Conservation (phyloP, 805 yeast genomes). For the Saccharomycopsis guyanensis region DNA sequence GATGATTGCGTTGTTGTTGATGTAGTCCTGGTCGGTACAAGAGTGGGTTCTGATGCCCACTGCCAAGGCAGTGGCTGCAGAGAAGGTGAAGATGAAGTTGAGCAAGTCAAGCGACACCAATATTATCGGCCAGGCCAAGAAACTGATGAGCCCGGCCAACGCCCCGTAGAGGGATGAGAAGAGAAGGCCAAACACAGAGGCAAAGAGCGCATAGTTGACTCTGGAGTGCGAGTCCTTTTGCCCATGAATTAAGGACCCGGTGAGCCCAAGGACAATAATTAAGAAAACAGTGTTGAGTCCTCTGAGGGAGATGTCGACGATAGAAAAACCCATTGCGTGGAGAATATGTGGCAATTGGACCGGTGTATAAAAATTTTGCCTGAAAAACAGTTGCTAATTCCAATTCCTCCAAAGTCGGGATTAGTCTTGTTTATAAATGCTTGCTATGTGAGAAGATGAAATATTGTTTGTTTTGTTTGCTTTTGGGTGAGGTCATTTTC, state of each 20-base stretch:
- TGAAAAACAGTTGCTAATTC: background rate
- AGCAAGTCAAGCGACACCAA: constrained; percentile 73
- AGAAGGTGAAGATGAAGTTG: constrained; percentile 84
- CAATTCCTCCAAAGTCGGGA: background rate
- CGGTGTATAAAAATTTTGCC: background rate
- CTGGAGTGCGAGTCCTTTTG: constrained; percentile 54
- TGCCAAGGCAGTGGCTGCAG: constrained; percentile 93
- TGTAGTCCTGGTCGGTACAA: constrained; percentile 61
- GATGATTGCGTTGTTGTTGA: constrained; percentile 57
- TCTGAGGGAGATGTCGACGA: constrained; percentile 73
- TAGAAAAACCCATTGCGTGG: constrained; percentile 54
- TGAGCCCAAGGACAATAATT: constrained; percentile 74
- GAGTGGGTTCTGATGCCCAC: constrained; percentile 83
- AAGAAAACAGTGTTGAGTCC: constrained; percentile 65
- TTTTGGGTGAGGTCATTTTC: background rate
- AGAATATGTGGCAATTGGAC: too few relatives aligned
- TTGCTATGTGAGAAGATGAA: background rate
- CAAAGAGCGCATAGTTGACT: constrained; percentile 82
- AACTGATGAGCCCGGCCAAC: constrained; percentile 66
- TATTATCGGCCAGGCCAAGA: constrained; percentile 82
- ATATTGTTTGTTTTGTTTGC: background rate
- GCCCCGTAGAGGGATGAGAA: constrained; percentile 76
- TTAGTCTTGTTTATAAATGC: background rate
- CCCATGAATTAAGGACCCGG: constrained; percentile 80
- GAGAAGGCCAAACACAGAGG: constrained; percentile 79